Percentiles rank a stretch among this genome's conserved stretches.
These are phyloP conservation scores for Myxozyma lipomycoides DNA, from an alignment of 805 yeast species.

Conservation along the genomic window DNA sequence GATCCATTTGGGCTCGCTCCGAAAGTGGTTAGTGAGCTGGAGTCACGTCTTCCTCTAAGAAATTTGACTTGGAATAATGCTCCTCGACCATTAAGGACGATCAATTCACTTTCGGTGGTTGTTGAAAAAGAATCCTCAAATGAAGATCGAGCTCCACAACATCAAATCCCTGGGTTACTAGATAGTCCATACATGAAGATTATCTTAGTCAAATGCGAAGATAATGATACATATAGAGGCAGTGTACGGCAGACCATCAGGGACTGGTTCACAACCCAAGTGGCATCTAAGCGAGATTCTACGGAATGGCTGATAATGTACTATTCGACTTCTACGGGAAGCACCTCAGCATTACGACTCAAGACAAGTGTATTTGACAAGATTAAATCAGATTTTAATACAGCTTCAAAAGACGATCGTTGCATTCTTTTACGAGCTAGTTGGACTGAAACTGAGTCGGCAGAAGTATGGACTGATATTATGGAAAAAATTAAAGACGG, in stretches of 20 bases:
- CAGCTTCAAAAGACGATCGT: slow-evolving; percentile 38
- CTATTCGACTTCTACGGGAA: slow-evolving; percentile 41
- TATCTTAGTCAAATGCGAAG: slow-evolving; percentile 63
- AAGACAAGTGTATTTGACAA: slow-evolving; percentile 53
- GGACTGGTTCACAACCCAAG: slow-evolving; percentile 65
- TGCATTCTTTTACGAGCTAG: slow-evolving; percentile 34
- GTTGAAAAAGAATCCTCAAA: slow-evolving; percentile 56
- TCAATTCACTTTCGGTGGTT: slow-evolving; percentile 53
- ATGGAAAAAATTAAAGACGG: slow-evolving; percentile 46
- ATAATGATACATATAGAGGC: slow-evolving; percentile 68
- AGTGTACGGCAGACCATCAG: slow-evolving; percentile 76
- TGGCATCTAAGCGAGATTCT: slow-evolving; percentile 41
- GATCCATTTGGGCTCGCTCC: slow-evolving; percentile 68
- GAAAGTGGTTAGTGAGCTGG: slow-evolving; percentile 35
- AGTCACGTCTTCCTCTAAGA: slow-evolving; percentile 46
- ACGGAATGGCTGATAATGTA: slow-evolving; percentile 62
- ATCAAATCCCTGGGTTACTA: slow-evolving; percentile 41
- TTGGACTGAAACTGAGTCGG: slow-evolving; percentile 37
- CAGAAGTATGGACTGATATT: slow-evolving; percentile 52
- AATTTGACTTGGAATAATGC: slow-evolving; percentile 66
- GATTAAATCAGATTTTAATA: slow-evolving; percentile 49
- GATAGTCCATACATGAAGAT: slow-evolving; percentile 56
- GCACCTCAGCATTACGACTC: slow-evolving; percentile 38
- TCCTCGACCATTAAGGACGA: slow-evolving; percentile 56
- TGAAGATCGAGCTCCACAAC: slow-evolving; percentile 33